Evolutionary conservation across 371 early-diverging fungal genomes (phyloP).

Genomic region (Nematocida ironsii): DNA sequence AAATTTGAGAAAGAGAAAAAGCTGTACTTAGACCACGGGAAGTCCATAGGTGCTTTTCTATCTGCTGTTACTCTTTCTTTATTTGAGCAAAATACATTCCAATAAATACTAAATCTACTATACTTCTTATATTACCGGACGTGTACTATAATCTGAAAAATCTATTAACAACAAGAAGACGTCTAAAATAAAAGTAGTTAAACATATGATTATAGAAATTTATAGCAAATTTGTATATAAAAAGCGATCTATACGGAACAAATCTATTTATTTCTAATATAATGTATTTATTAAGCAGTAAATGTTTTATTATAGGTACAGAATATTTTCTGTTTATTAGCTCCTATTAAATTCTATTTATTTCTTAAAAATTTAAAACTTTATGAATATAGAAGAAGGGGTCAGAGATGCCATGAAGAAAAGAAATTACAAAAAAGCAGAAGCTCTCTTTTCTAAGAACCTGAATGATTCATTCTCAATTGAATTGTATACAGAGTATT

Average conservation of each 20-base stretch:
- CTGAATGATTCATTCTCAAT: slow-evolving; percentile 54
- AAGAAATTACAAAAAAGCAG: slow-evolving; percentile 55
- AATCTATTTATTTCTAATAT: too few relatives aligned
- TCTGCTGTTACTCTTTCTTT: slow-evolving; percentile 68
- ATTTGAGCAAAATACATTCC: slow-evolving; percentile 69
- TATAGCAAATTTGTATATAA: too few relatives aligned
- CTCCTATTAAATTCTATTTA: background rate
- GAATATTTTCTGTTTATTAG: too few relatives aligned
- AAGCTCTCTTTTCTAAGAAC: slow-evolving; percentile 60
- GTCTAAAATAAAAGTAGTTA: too few relatives aligned
- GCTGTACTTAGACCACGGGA: slow-evolving; percentile 62
- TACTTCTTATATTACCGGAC: background rate
- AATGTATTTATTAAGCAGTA: too few relatives aligned
- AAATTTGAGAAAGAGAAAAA: slow-evolving; percentile 59
- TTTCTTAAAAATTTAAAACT: slow-evolving; percentile 7
- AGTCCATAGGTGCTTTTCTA: slow-evolving; percentile 66
- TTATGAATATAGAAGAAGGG: slow-evolving; percentile 12
- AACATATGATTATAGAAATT: too few relatives aligned
- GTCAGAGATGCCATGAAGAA: slow-evolving; percentile 13
- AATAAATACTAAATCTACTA: slow-evolving; percentile 19
- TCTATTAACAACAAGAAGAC: too few relatives aligned
- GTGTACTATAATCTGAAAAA: too few relatives aligned
- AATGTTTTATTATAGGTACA: too few relatives aligned
- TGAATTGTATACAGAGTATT: slow-evolving; percentile 58
- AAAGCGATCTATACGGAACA: too few relatives aligned